Percentiles rank a stretch among this genome's conserved stretches.
phyloP scores from a whole-genome alignment of 257 asterid genomes.

The Catharanthus roseus region DNA sequence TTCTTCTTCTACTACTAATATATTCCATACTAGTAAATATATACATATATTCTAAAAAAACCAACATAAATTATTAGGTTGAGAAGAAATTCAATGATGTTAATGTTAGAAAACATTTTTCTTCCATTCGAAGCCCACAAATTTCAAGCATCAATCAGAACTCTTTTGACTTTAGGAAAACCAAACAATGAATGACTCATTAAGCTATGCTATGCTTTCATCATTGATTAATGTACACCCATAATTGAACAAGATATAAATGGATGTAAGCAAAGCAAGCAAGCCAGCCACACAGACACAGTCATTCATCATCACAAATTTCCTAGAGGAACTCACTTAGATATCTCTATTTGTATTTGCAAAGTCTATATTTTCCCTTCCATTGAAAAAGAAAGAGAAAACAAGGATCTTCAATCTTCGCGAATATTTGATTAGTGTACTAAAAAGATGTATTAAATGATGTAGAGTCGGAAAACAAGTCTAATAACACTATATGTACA shows the following conservation, averaged over 20 bases:
- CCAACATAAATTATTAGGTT: background rate
- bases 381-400: background rate
- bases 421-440: no score
- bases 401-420: no score
- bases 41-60: background rate
- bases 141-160: background rate
- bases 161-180: slow-evolving; percentile 2
- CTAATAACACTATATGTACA: background rate
- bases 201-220: no score
- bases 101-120: no score
- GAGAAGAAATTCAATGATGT: no score
- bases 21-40: no score
- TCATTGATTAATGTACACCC: background rate
- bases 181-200: background rate
- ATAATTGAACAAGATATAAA: no score
- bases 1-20: no score
- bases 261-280: no score
- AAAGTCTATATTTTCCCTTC: background rate
- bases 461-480: no score
- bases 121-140: background rate
- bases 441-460: no score
- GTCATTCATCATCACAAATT: background rate
- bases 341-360: no score
- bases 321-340: background rate
- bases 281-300: background rate